Base-by-base conservation (phyloP, 2,329 filamentous ascomycete species). In the Verticillium albo-atrum region DNA sequence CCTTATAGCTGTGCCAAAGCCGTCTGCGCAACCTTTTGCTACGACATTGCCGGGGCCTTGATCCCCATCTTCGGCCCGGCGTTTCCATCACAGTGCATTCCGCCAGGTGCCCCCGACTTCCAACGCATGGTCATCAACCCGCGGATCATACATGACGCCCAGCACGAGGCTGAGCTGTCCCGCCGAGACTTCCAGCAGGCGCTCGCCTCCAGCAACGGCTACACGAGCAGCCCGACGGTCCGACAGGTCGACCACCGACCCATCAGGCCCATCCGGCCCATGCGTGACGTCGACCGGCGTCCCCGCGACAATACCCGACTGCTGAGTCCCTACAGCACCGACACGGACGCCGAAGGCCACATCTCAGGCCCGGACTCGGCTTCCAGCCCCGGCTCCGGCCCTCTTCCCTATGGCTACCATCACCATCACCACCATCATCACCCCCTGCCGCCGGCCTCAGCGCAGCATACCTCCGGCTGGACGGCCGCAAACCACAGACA, bases 11-110 rank as follows among this genome's bases (percentile, higher is more conserved):
- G 92, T 65, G 95, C 95, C 54, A 89, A 85, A 74, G 92, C 92
- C 12, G 79, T 99, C 56, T 96, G 93, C 68, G 85, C 91, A 4
- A 97, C 91, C 1, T 98, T 98, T 72, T 98, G 94, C 76, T 87
- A 88, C 71, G 78, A 84, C 35, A 96, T 99, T 62, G 88, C 94
- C 15, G 88, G 88, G 60, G 93, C 90, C 0, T 77, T 99, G 58
- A 95, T 95, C 9, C 95, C 95, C 5, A 81, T 99, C 61, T 99
- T 99, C 71, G 95, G 95, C 0, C 83, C 87, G 14, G 82, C 86
- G 47, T 99, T 99, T 71, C 88, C 91, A 2, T 79, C 80, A 3
- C 75, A 86, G 53, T 99, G 95, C 71, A 76, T 89, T 15, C 80
- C 75, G 1, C 86, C 87, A 1, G 79, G 83, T n/a, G 79, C 87